phyloP scores from a whole-genome alignment of 2,329 filamentous ascomycete species.

The Paramyrothecium sp. region DNA sequence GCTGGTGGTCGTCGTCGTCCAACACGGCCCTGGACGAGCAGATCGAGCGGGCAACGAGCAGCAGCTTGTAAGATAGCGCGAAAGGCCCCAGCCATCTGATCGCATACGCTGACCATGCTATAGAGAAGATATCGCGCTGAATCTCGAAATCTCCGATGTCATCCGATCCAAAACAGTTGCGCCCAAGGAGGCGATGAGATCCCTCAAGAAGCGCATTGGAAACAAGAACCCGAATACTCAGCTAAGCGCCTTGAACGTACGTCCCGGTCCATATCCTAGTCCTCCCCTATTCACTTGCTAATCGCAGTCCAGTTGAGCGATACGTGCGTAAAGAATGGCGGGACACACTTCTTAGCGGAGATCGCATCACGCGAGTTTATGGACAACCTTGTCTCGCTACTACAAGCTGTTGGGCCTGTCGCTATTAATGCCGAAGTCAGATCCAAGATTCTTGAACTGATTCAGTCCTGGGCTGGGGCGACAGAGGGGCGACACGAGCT shows the following conservation, averaged over 20 bases:
- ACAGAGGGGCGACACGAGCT: conserved; percentile 83
- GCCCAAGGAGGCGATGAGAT: conserved; percentile 97
- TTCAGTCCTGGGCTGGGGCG: conserved; percentile 90
- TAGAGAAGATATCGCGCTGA: conserved; percentile 94
- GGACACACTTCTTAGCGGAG: conserved; percentile 89
- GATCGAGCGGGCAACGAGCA: conserved; percentile 91
- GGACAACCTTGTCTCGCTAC: conserved; percentile 89
- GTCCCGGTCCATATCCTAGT: conserved; percentile 9
- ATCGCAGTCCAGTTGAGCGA: conserved; percentile 69
- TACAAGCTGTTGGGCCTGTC: conserved; percentile 73
- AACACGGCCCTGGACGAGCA: conserved; percentile 94
- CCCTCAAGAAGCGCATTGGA: conserved; percentile 88
- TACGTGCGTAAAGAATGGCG: conserved; percentile 98
- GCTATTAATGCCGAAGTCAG: conserved; percentile 84
- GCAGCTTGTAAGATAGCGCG: conserved; percentile 70
- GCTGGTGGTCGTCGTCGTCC: conserved; percentile 92
- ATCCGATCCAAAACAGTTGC: conserved; percentile 97
- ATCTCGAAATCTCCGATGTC: conserved; percentile 96
- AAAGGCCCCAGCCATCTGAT: conserved; percentile 8
- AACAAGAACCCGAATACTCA: conserved; percentile 98
- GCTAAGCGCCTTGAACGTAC: conserved; percentile 86
- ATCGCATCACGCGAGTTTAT: conserved; percentile 97
- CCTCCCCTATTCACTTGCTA: conserved; percentile 11
- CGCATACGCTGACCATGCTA: conserved; percentile 2
- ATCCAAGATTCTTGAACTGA: conserved; percentile 85